phyloP scores from a whole-genome alignment of 148 eudicot genomes.

The Fagopyrum tataricum region DNA sequence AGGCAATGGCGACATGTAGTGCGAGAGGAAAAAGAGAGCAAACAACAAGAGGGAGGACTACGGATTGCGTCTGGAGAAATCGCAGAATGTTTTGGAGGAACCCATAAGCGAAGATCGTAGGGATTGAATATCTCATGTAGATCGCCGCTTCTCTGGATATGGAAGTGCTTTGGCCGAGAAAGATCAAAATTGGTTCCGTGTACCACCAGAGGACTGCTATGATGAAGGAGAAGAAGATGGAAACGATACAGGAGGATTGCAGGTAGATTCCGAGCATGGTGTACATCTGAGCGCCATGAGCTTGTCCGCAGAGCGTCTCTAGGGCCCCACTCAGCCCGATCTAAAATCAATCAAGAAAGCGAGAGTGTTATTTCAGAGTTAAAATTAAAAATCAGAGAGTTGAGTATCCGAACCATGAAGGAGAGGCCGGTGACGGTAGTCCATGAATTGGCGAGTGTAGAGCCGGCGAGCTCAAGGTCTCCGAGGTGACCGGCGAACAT shows the following conservation, averaged over 20 bases:
- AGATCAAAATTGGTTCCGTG: slow-evolving; percentile 47
- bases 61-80: slow-evolving; percentile 78
- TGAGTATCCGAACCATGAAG: slow-evolving; percentile 44
- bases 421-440: slow-evolving; percentile 67
- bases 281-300: slow-evolving; percentile 65
- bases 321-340: slow-evolving; percentile 75
- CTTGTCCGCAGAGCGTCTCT: slow-evolving; percentile 91
- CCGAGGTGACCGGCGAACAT: slow-evolving; percentile 98
- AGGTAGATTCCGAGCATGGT: slow-evolving; percentile 64
- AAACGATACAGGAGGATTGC: slow-evolving; percentile 69
- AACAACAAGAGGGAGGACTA: slow-evolving; percentile 44
- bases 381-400: background rate
- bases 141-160: slow-evolving; percentile 47
- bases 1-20: slow-evolving; percentile 38
- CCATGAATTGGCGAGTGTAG: slow-evolving; percentile 90
- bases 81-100: slow-evolving; percentile 55
- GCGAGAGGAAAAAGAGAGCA: slow-evolving; percentile 47
- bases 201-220: slow-evolving; percentile 72
- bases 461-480: slow-evolving; percentile 56
- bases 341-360: slow-evolving; percentile 12
- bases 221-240: slow-evolving; percentile 47
- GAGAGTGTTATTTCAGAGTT: background rate
- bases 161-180: slow-evolving; percentile 59
- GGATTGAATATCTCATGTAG: slow-evolving; percentile 59
- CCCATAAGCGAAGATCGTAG: slow-evolving; percentile 58